These are phyloP conservation scores for Rhodomyrtus tomentosa DNA, from an alignment of 345 rosid genomes.

Conservation along the genomic window DNA sequence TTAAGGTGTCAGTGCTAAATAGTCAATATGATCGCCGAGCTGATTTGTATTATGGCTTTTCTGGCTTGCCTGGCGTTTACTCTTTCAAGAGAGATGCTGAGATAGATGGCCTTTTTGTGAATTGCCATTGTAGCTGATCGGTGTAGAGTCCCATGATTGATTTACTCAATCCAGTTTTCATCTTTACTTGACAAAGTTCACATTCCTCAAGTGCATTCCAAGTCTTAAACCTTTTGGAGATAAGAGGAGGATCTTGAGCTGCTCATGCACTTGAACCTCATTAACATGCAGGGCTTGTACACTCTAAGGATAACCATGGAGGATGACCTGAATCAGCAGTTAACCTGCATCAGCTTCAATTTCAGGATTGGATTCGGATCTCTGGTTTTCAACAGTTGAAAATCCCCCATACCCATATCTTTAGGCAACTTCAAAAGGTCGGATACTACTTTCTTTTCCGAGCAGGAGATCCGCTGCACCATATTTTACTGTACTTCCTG, in stretches of 20 bases:
- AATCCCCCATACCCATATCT: neutral
- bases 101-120: neutral
- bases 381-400: constrained; percentile 1
- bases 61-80: neutral
- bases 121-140: neutral
- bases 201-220: neutral
- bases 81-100: neutral
- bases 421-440: neutral
- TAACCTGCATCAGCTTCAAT: constrained; percentile 54
- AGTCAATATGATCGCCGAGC: neutral
- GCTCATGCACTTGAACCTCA: neutral
- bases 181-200: neutral
- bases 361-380: constrained; percentile 26
- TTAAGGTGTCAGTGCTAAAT: neutral
- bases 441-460: neutral
- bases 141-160: neutral
- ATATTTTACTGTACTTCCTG: neutral
- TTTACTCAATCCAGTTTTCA: neutral
- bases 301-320: constrained; percentile 43
- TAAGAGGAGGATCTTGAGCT: neutral
- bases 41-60: neutral
- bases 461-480: neutral
- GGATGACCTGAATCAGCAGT: constrained; percentile 16
- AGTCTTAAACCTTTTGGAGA: neutral
- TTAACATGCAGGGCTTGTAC: constrained; percentile 40